Evolutionary conservation across 2,329 filamentous ascomycete species (phyloP).

Genomic region (Trichothecium sympodiale): DNA sequence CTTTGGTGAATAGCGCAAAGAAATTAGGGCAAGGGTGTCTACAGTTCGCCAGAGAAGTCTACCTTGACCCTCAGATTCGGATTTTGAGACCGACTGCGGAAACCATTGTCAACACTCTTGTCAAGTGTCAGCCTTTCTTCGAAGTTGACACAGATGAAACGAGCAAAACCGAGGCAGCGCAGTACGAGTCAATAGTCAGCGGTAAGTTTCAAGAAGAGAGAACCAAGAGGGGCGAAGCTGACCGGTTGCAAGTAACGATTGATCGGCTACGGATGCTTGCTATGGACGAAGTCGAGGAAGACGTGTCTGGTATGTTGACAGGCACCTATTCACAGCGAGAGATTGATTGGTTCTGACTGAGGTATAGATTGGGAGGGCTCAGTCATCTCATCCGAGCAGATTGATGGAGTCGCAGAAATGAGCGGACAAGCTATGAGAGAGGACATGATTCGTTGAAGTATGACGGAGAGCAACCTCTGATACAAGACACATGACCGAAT

Average conservation of each 20-base stretch:
- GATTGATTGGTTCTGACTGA: constrained; percentile 9
- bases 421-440: constrained; percentile 30
- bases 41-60: constrained; percentile 32
- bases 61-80: constrained; percentile 27
- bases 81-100: constrained; percentile 31
- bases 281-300: constrained; percentile 46
- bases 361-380: constrained; percentile 44
- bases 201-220: no score
- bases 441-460: no score
- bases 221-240: no score
- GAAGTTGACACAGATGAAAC: constrained; percentile 15
- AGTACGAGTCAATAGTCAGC: neutral
- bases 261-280: constrained; percentile 41
- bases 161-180: neutral
- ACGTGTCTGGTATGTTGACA: constrained; percentile 43
- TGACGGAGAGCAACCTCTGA: constrained; percentile 11
- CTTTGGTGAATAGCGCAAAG: constrained; percentile 13
- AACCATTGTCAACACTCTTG: constrained; percentile 30
- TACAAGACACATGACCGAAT: constrained; percentile 1
- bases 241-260: constrained; percentile 19
- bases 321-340: constrained; percentile 6
- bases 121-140: constrained; percentile 30
- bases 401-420: constrained; percentile 38
- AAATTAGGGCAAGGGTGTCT: constrained; percentile 35
- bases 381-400: constrained; percentile 41